Percentiles rank a stretch among this genome's conserved stretches.
phyloP scores from a whole-genome alignment of 345 rosid species.

The Carallia pectinifolia region DNA sequence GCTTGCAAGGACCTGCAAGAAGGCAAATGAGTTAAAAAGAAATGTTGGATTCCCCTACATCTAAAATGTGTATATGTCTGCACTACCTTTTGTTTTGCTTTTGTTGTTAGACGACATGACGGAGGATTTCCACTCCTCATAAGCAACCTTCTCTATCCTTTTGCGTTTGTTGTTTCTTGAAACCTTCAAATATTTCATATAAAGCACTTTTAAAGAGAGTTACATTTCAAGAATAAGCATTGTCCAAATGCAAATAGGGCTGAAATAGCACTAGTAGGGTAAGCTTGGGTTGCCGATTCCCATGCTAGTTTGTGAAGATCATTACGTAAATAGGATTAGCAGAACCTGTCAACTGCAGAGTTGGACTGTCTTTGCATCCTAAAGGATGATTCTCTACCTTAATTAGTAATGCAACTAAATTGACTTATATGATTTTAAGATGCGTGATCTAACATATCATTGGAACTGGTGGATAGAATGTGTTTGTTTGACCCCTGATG shows the following conservation, averaged over 20 bases:
- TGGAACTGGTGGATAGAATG: not conserved
- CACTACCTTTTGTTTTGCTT: slow-evolving; percentile 45
- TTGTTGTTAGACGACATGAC: slow-evolving; percentile 54
- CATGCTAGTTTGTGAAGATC: not conserved
- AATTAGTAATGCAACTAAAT: too few species aligned
- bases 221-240: not conserved
- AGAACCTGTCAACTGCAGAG: not conserved
- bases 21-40: not conserved
- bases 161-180: slow-evolving; percentile 69
- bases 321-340: not conserved
- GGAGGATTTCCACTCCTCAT: slow-evolving; percentile 78
- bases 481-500: not conserved
- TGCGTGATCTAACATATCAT: not conserved
- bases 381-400: too few species aligned
- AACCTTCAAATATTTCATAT: slow-evolving; percentile 37
- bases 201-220: not conserved
- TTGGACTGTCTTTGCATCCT: too few species aligned
- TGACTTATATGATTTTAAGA: not conserved
- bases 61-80: not conserved
- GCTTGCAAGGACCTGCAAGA: slow-evolving; percentile 58
- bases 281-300: not conserved
- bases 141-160: slow-evolving; percentile 51
- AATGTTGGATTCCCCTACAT: not conserved
- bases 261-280: not conserved
- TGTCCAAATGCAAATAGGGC: not conserved